Conservation (phyloP, 129 eudicot species). For the Artemisia argyi region DNA sequence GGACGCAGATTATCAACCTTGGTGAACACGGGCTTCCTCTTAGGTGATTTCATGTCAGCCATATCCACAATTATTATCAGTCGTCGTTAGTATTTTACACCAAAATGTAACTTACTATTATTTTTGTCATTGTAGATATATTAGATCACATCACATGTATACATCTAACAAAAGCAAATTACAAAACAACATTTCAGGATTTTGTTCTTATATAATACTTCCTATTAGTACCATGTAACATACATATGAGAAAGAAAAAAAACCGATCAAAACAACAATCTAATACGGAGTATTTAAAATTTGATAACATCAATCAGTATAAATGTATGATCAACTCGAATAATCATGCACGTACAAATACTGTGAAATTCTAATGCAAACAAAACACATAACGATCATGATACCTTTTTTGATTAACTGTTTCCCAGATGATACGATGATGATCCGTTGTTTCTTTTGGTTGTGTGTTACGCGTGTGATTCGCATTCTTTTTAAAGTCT, state of each 20-base stretch:
- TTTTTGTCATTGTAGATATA: no score
- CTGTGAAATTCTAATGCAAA: constrained; percentile 1
- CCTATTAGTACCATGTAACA: no score
- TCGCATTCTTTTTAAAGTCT: constrained; percentile 26
- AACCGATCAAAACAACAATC: neutral
- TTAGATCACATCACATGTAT: no score
- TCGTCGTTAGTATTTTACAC: no score
- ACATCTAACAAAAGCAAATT: no score
- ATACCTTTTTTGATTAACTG: constrained; percentile 21
- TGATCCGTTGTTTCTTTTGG: constrained; percentile 22
- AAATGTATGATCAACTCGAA: neutral
- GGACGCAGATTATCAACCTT: no score
- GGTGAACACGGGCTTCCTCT: no score
- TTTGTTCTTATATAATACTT: no score
- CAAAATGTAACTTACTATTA: no score
- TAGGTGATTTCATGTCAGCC: no score
- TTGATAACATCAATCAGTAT: constrained; percentile 15
- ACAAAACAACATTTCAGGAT: no score
- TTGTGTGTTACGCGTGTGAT: constrained; percentile 29
- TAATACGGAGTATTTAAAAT: constrained; percentile 2
- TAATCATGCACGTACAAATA: constrained; percentile 10
- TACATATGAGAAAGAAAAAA: neutral
- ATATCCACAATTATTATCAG: no score
- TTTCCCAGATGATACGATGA: constrained; percentile 18
- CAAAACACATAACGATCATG: neutral